Base-by-base conservation (phyloP, 495 filamentous ascomycete species). In the Cercophora sp. region DNA sequence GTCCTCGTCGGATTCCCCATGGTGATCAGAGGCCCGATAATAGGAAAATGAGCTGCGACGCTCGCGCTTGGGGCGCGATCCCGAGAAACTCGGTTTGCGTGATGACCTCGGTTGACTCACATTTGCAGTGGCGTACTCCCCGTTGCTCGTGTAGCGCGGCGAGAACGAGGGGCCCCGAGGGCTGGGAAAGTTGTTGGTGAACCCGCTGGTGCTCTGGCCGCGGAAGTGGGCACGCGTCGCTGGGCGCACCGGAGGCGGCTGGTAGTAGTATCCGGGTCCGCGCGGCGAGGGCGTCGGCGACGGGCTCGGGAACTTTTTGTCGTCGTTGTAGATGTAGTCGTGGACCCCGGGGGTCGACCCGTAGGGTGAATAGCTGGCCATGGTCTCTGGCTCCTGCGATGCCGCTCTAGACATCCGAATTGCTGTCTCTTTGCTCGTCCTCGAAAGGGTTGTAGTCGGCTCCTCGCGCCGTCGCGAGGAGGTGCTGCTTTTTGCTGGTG, bases 1-100 rank as follows among this genome's bases (percentile, higher is more conserved):
- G 70, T 80, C 79, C 70, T 80, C 78, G 73, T 82, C 79, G 68
- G 78, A 80, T 60, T 80, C 78, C 70, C 74, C 77, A 76, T 79
- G 68, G 34, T 60, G 58, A 44, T 63, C 61, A 61, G 75, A 73
- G 71, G 77, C 64, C 70, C 73, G 79, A 75, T 77, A 65, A 64
- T 70, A 74, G 67, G 78, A 73, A 64, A 68, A 75, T 18, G 75
- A 78, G 61, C 61, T 69, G 61, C 70, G 75, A 57, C 72, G 73
- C 70, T 76, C 74, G 67, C 63, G 69, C 66, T 55, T 60, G 54
- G 74, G 60, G 55, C 60, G 66, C 44, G 64, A 66, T 56, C 62
- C 68, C 61, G 75, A 71, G 58, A 69, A 76, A 66, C 72, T 76
- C 63, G 66, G 69, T 65, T 76, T 76, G 66, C 74, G 75, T 67